phyloP scores from a whole-genome alignment of 192 early-diverging fungal genomes.

The Coemansia sp. region DNA sequence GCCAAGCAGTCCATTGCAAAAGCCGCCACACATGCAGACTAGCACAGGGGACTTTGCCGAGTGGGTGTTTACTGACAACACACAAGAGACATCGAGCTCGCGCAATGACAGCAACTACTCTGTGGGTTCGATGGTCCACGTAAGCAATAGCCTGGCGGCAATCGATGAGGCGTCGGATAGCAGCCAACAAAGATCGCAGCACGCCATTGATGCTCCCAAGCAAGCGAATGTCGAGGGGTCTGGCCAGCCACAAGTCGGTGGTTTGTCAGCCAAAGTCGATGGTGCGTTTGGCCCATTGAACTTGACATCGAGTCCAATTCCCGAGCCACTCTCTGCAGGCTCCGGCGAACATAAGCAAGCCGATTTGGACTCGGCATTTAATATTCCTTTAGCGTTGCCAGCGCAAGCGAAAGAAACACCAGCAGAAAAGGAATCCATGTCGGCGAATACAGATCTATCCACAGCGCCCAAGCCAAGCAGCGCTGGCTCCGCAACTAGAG shows the following conservation, averaged over 20 bases:
- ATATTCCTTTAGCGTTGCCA: conserved; percentile 15
- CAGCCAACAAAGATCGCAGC: neutral
- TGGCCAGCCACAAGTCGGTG: neutral
- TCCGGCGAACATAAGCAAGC: conserved; percentile 2
- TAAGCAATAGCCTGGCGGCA: conserved; percentile 17
- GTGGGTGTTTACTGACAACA: conserved; percentile 43
- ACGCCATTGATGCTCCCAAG: neutral
- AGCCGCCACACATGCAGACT: neutral
- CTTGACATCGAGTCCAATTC: neutral
- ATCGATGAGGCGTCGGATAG: conserved; percentile 20
- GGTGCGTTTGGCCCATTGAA: conserved; percentile 12
- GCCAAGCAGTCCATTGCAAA: neutral
- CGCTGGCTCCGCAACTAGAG: neutral
- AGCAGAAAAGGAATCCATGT: neutral
- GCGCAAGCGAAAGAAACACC: neutral
- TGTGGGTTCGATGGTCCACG: conserved; percentile 37
- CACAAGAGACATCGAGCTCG: conserved; percentile 18
- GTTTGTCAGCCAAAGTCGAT: neutral
- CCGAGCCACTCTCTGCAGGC: neutral
- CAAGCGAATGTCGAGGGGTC: neutral
- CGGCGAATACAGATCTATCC: neutral
- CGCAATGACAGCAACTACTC: conserved; percentile 15
- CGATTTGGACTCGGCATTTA: conserved; percentile 46
- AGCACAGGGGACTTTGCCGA: conserved; percentile 36
- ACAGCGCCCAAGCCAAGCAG: neutral